These are phyloP conservation scores for Aspergillus bertholletiae DNA, from an alignment of 495 filamentous ascomycete genomes.

Conservation along the genomic window DNA sequence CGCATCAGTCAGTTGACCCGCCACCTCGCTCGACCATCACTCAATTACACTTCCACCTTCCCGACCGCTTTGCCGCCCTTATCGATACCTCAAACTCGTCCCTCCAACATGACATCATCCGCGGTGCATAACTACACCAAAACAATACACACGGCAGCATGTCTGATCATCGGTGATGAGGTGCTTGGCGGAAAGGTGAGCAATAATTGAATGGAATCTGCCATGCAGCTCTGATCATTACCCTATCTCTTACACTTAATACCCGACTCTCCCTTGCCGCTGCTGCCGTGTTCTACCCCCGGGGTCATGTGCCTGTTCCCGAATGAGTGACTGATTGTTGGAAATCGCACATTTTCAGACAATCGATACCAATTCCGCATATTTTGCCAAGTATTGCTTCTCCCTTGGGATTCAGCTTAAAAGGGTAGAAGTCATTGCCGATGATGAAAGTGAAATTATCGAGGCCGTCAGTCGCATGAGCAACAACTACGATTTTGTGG, in stretches of 20 bases:
- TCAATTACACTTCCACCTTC: constrained; percentile 39
- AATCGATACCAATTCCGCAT: constrained; percentile 90
- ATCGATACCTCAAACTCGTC: constrained; percentile 23
- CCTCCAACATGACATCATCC: constrained; percentile 54
- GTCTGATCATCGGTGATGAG: constrained; percentile 94
- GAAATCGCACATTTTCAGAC: constrained; percentile 40
- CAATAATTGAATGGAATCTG: not conserved
- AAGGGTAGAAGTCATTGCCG: constrained; percentile 86
- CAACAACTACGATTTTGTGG: constrained; percentile 84
- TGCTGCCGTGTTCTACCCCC: too few relatives aligned
- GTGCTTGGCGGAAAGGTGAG: constrained; percentile 91
- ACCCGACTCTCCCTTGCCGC: not conserved
- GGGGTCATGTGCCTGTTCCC: too few relatives aligned
- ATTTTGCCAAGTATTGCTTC: constrained; percentile 92
- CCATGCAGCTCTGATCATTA: not conserved
- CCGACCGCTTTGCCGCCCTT: constrained; percentile 45
- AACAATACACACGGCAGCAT: constrained; percentile 85
- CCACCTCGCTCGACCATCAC: constrained; percentile 63
- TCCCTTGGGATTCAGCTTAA: constrained; percentile 83
- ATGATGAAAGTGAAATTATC: constrained; percentile 86
- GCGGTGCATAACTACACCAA: constrained; percentile 46
- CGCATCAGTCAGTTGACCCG: constrained; percentile 69
- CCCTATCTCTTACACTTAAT: not conserved
- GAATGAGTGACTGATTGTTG: not conserved
- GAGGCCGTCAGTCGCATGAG: constrained; percentile 86